These are phyloP conservation scores for Macaranga tanarius DNA, from an alignment of 441 rosid species.

Conservation along the genomic window DNA sequence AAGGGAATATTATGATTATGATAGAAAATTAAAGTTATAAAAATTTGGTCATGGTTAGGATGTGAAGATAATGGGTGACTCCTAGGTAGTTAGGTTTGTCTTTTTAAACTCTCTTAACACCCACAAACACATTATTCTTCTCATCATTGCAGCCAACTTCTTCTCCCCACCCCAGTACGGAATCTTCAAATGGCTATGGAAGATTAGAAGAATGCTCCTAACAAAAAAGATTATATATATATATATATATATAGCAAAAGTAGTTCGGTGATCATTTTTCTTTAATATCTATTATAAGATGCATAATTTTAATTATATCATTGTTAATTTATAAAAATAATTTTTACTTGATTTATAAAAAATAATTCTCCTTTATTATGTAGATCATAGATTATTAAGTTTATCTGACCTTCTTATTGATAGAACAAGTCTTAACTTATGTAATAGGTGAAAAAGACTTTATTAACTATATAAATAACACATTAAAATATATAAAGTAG, in stretches of 20 bases:
- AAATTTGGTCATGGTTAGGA: neutral
- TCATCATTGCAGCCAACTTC: conserved; percentile 40
- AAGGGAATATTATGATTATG: conserved; percentile 24
- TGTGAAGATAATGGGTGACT: conserved; percentile 15
- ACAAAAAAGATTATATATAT: too few species aligned
- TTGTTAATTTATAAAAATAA: too few species aligned
- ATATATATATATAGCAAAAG: too few species aligned
- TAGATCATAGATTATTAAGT: too few species aligned
- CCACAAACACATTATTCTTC: conserved; percentile 25
- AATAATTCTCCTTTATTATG: too few species aligned
- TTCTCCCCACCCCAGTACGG: conserved; percentile 37
- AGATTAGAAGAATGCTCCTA: conserved; percentile 13
- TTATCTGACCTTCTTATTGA: too few species aligned
- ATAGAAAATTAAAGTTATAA: conserved; percentile 2
- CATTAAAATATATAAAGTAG: neutral
- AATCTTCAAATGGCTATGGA: conserved; percentile 1
- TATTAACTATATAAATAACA: neutral
- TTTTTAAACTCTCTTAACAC: conserved; percentile 10
- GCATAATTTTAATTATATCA: too few species aligned
- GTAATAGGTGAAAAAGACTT: too few species aligned
- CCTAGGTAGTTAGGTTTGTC: conserved; percentile 19
- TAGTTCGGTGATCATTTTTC: too few species aligned
- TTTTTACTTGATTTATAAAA: too few species aligned
- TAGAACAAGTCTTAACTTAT: too few species aligned
- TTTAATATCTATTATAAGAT: too few species aligned